Evolutionary conservation across 1,139 yeast genomes (phyloP), one percentile per base, ranked within the genome.

Genomic region (Lodderomyces parapsilosis): DNA sequence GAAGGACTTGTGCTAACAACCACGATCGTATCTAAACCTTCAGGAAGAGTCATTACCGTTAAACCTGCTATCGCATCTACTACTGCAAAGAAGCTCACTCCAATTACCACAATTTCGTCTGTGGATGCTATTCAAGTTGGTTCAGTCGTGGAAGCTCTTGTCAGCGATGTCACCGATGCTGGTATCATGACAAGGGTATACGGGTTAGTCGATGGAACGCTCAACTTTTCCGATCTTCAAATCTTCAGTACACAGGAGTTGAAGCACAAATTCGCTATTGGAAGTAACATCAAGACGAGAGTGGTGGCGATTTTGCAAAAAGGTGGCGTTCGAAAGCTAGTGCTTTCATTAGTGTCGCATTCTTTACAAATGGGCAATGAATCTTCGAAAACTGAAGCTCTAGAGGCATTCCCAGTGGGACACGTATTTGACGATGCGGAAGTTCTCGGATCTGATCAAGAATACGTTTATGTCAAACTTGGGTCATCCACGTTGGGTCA

Each of bases 71-170:
- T 57, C 32, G 48, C 57, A 13, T 47, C 52, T 13, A 45, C 53
- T 44, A 55, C 53, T 44, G 55, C 55, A 28, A 49, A 63, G 28
- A 78, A 81, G 54, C 72, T 73, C 51, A 61, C 72, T 4, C 58
- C 74, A 17, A 65, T 84, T 7, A 56, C 80, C 11, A 65, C 84
- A 4, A 80, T 87, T 28, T 71, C 87, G 1, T 80, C 93, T 4
- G 68, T 88, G 19, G 95, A 87, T 52, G 79, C 96, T 3, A 75
- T 91, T 30, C 77, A 86, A 36, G 96, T 99, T 1, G 99, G 99
- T 54, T 77, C 82, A 49, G 58, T 84, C 15, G 89, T 91, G 4
- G 89, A 87, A 49, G 87, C 91, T 5, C 66, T 84, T 32, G 78
- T 91, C 28, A 72, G 84, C 23, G 81, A 80, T 14, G 76, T 83